A percentile compares a stretch with the other conserved stretches of the same genome.
Evolutionary conservation across 1,284 basidiomycete genomes (phyloP).

Genomic region (Trichosporon coremiiforme): DNA sequence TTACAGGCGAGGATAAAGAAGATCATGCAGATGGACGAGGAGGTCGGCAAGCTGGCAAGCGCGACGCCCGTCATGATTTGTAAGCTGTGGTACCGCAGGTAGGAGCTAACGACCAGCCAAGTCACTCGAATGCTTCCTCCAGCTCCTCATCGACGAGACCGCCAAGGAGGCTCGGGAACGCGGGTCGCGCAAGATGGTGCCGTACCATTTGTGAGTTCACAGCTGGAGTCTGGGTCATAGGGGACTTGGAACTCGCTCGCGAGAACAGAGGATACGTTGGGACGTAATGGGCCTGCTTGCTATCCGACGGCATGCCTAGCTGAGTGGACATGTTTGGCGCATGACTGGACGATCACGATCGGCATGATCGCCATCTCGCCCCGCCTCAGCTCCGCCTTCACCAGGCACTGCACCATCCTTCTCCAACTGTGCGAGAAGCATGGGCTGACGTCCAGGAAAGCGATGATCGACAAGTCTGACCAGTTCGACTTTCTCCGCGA

Average conservation of each 20-base stretch:
- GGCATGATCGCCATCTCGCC: neutral
- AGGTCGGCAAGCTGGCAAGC: slow-evolving; percentile 97
- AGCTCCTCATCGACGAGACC: slow-evolving; percentile 79
- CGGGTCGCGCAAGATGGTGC: slow-evolving; percentile 86
- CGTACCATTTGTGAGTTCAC: slow-evolving; percentile 81
- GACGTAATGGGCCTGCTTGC: neutral
- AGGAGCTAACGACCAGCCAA: slow-evolving; percentile 68
- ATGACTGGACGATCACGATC: neutral
- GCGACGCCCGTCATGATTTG: slow-evolving; percentile 97
- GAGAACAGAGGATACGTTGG: too few species aligned
- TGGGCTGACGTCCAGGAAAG: slow-evolving; percentile 69
- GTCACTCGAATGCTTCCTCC: slow-evolving; percentile 91
- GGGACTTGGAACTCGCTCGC: too few species aligned
- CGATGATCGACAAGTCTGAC: slow-evolving; percentile 83
- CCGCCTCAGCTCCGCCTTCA: too few species aligned
- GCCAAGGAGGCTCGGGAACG: slow-evolving; percentile 77
- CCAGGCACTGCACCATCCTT: too few species aligned
- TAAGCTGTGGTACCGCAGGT: slow-evolving; percentile 58
- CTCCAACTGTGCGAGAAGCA: too few species aligned
- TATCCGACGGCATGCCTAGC: neutral
- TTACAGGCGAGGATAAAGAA: slow-evolving; percentile 89
- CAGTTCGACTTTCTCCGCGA: slow-evolving; percentile 96
- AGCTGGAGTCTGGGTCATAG: too few species aligned
- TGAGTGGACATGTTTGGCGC: neutral
- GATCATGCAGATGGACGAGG: slow-evolving; percentile 99